Percentiles rank a stretch among this genome's conserved stretches.
Conservation (phyloP, 805 yeast species). For the Zygosaccharomyces pseudorouxii region DNA sequence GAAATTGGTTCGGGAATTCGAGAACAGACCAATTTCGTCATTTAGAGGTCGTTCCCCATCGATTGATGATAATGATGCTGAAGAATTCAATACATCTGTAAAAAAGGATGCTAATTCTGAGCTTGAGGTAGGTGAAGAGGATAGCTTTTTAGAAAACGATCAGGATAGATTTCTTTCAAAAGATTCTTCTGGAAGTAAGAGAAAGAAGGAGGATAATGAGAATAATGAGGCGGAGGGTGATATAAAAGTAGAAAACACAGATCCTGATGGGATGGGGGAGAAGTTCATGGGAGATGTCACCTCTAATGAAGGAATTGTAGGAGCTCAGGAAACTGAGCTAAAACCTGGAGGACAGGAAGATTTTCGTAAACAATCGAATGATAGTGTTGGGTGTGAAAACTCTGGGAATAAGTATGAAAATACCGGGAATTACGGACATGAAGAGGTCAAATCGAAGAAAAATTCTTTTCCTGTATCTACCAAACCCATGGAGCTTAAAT, state of each 20-base stretch:
- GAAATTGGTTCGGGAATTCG: constrained; percentile 4
- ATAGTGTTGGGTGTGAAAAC: not conserved
- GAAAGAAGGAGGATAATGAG: not conserved
- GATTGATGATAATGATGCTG: not conserved
- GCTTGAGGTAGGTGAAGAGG: constrained; percentile 2
- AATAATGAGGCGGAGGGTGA: not conserved
- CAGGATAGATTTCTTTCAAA: not conserved
- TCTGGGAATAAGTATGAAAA: not conserved
- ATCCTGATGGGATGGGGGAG: not conserved
- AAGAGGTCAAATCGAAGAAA: not conserved
- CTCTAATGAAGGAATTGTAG: not conserved
- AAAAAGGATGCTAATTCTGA: constrained; percentile 1
- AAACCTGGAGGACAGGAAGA: not conserved
- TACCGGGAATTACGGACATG: not conserved
- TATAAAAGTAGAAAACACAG: not conserved
- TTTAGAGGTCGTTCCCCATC: not conserved
- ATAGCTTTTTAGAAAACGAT: not conserved
- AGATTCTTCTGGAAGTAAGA: not conserved
- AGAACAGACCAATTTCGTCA: not conserved
- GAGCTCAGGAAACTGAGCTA: not conserved
- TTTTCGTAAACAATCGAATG: not conserved
- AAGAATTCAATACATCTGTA: not conserved
- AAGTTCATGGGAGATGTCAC: not conserved
- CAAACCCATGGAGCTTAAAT: not conserved
- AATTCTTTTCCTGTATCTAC: not conserved